Evolutionary conservation across 345 rosid genomes (phyloP).

Genomic region (Nephelium lappaceum): DNA sequence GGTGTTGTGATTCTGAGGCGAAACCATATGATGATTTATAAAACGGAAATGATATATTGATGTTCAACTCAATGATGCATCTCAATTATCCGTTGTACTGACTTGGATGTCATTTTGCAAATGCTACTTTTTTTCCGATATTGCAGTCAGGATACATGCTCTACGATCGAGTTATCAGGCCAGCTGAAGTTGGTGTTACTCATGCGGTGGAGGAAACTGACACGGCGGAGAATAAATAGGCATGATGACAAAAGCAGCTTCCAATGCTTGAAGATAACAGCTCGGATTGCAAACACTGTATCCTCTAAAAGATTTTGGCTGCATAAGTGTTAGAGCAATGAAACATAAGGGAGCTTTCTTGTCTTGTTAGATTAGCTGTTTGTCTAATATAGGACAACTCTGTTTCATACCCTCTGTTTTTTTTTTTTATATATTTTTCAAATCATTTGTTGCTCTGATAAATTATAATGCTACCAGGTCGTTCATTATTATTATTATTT

Average conservation of each 20-base stretch:
- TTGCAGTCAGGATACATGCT: slow-evolving; percentile 82
- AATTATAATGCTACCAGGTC: slow-evolving; percentile 12
- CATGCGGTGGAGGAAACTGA: slow-evolving; percentile 48
- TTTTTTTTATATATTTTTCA: background rate
- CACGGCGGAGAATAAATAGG: slow-evolving; percentile 29
- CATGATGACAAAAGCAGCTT: slow-evolving; percentile 29
- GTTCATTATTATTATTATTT: background rate
- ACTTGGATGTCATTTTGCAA: background rate
- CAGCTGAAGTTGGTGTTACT: slow-evolving; percentile 97
- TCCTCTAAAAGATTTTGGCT: slow-evolving; percentile 21
- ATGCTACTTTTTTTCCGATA: background rate
- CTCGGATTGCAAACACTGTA: background rate
- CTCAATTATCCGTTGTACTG: background rate
- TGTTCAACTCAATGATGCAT: background rate
- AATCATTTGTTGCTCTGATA: slow-evolving; percentile 4
- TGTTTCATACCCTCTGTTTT: too few relatives aligned
- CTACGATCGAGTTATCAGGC: slow-evolving; percentile 78
- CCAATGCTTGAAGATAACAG: background rate
- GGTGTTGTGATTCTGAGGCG: background rate
- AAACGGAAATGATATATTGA: background rate
- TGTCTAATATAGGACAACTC: background rate
- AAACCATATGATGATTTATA: background rate
- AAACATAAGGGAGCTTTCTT: slow-evolving; percentile 7
- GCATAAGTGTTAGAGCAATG: background rate
- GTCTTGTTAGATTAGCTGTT: slow-evolving; percentile 10